Base-by-base conservation (phyloP, 805 yeast species). In the Jamesozyma hellenica region DNA sequence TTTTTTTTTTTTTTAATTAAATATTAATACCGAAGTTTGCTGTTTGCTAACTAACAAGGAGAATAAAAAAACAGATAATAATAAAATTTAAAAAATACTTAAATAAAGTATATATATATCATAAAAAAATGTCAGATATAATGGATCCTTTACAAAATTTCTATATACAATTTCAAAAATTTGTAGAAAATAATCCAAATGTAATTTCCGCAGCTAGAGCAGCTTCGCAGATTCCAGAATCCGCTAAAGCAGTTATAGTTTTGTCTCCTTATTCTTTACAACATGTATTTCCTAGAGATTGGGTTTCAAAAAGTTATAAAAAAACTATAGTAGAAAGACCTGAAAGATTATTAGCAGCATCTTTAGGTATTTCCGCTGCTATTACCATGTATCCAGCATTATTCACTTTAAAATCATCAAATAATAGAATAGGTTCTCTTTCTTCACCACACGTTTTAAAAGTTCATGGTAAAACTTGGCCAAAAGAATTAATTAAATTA, bases 311-410 rank as follows among this genome's bases (percentile, higher is more conserved):
- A 53, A 58, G 75, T 1, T 79, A 80, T 50, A 58, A 72, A 32
- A 64, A 79, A 14, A 74, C 87, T 0, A 79, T 84, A 28, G 90
- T 84, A 19, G 95, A 84, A 59, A 64, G 90, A 34, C 95, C 95
- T 1, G 88, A 84, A 57, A 65, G 95, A 25, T 61, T 84, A 34
- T 66, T 79, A 40, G 92, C 94, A 0, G 67, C 79, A 8, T 76
- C 85, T n/a, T 64, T 84, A 42, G 95, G 95, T 1, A 71, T 84
- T 18, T 73, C 86, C 0, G 79, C 87, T 2, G 90, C 94, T 0
- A 54, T 79, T 17, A 70, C 87, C 2, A 71, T 76, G 74, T 73
- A 67, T 44, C 87, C 88, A 0, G 74, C 74, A 32, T 65, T 71
- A 35, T 80, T 72, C 49, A 66, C 68, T 12, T 50, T 80, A 12